A percentile compares a stretch with the other conserved stretches of the same genome.
phyloP scores from a whole-genome alignment of 169 alveolate genomes.

The Plasmodium sp. region DNA sequence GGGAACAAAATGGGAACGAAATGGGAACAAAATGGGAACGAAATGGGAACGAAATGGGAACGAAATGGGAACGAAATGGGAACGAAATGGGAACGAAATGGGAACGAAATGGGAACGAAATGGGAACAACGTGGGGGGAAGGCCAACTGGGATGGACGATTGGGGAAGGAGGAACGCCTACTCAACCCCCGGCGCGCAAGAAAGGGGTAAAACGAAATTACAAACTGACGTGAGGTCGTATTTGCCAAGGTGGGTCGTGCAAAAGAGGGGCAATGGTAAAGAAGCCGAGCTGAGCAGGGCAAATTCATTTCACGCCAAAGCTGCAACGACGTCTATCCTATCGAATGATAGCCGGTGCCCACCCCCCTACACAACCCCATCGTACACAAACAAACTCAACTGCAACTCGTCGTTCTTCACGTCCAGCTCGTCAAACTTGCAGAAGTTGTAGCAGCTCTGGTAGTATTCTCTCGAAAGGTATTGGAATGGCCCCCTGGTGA shows the following conservation, averaged over 20 bases:
- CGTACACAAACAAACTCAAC: constrained; percentile 64
- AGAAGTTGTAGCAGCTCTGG: constrained; percentile 56
- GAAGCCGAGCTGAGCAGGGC: background rate
- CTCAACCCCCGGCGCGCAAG: background rate
- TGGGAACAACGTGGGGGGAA: background rate
- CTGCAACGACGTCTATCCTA: background rate
- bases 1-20: background rate
- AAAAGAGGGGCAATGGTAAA: background rate
- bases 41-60: background rate
- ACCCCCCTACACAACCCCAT: constrained; percentile 46
- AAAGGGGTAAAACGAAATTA: background rate
- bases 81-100: background rate
- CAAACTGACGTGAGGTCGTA: background rate
- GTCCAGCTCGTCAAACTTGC: constrained; percentile 62
- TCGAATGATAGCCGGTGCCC: background rate
- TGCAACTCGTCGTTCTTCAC: constrained; percentile 69
- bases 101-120: background rate
- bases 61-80: background rate
- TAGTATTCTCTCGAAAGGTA: constrained; percentile 69
- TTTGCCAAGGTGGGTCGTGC: background rate
- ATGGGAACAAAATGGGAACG: background rate
- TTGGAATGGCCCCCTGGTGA: constrained; percentile 55
- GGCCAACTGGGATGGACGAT: background rate
- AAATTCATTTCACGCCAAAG: background rate
- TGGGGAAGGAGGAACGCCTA: background rate